Percentiles rank a stretch among this genome's conserved stretches.
phyloP scores from a whole-genome alignment of 1,139 yeast genomes.

The Kodamaea arcana region DNA sequence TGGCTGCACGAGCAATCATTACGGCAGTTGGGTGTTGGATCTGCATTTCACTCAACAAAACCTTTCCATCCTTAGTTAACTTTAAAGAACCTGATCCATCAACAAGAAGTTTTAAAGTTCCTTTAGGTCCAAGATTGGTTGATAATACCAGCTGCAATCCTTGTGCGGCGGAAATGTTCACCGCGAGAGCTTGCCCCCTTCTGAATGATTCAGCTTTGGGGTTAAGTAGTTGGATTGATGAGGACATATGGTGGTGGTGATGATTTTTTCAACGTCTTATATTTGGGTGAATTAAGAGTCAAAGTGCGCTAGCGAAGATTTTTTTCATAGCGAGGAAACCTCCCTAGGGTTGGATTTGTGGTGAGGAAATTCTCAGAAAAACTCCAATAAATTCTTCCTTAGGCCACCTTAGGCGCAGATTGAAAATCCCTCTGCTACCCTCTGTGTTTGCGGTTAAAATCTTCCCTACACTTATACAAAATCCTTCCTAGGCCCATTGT shows the following conservation, averaged over 20 bases:
- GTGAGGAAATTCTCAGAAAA: too few relatives aligned
- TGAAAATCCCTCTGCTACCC: too few relatives aligned
- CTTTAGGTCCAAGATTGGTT: slow-evolving; percentile 94
- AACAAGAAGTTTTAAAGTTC: slow-evolving; percentile 92
- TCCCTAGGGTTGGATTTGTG: too few relatives aligned
- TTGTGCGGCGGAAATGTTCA: slow-evolving; percentile 92
- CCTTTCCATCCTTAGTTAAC: slow-evolving; percentile 96
- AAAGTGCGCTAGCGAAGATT: too few relatives aligned
- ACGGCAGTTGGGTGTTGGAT: slow-evolving; percentile 99
- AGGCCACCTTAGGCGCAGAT: too few relatives aligned
- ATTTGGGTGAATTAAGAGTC: too few relatives aligned
- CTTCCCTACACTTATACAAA: too few relatives aligned
- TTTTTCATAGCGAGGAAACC: too few relatives aligned
- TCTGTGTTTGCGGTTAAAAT: too few relatives aligned
- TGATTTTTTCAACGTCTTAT: background rate
- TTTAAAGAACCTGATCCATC: slow-evolving; percentile 96
- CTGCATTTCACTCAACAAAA: slow-evolving; percentile 91
- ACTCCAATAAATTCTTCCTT: too few relatives aligned
- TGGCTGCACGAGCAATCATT: slow-evolving; percentile 97
- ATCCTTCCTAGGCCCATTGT: too few relatives aligned
- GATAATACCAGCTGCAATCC: slow-evolving; percentile 91
- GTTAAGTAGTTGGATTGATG: slow-evolving; percentile 82
- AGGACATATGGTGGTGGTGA: slow-evolving; percentile 27
- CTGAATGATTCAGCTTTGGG: slow-evolving; percentile 97
- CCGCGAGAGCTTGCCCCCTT: slow-evolving; percentile 91